A percentile compares a stretch with the other conserved stretches of the same genome.
phyloP scores from a whole-genome alignment of 352 stramenopile species.

The Globisporangium carolinianum region DNA sequence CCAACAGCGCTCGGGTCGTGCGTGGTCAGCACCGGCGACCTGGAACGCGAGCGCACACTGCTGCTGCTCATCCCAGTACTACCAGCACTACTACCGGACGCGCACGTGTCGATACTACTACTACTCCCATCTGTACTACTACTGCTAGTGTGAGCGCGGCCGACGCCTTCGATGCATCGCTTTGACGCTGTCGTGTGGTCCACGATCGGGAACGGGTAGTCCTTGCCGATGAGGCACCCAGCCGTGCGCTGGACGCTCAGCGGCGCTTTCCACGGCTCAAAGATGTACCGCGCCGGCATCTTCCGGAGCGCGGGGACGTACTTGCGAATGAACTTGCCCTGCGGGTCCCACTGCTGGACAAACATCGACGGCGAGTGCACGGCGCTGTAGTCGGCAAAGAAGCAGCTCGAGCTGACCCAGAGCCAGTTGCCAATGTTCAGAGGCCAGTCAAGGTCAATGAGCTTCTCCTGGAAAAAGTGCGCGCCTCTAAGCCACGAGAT shows the following conservation, averaged over 20 bases:
- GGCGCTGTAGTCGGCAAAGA: constrained; percentile 95
- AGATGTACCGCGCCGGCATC: constrained; percentile 94
- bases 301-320: constrained; percentile 88
- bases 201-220: constrained; percentile 95
- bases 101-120: not conserved
- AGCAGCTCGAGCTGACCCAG: constrained; percentile 92
- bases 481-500: constrained; percentile 91
- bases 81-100: not conserved
- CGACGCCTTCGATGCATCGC: constrained; percentile 89
- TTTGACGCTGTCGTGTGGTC: constrained; percentile 87
- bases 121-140: constrained; percentile 3
- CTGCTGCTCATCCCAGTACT: not conserved
- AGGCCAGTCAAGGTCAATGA: constrained; percentile 94
- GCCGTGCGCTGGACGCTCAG: constrained; percentile 75
- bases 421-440: constrained; percentile 98
- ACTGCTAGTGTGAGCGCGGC: constrained; percentile 22
- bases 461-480: constrained; percentile 86
- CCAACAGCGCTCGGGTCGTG: not conserved
- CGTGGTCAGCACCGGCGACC: not conserved
- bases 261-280: constrained; percentile 95
- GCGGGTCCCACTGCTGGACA: constrained; percentile 91
- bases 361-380: constrained; percentile 91
- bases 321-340: constrained; percentile 88
- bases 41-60: not conserved
- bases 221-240: constrained; percentile 86